These are phyloP conservation scores for Calonectria hawksworthii DNA, from an alignment of 2,329 filamentous ascomycete genomes.

Conservation along the genomic window DNA sequence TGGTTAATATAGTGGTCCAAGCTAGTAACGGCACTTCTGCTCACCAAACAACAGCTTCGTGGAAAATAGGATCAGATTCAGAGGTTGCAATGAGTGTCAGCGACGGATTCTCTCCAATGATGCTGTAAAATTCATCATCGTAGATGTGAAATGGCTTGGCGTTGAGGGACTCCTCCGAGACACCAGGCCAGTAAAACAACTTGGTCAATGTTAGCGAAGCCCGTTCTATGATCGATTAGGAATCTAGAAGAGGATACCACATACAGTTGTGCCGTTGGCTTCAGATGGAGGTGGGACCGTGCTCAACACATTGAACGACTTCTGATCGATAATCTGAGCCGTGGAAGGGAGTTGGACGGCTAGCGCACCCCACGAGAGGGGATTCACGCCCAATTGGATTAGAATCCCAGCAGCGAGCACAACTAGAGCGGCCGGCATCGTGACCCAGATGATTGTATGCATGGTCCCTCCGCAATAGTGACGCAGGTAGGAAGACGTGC, in stretches of 20 bases:
- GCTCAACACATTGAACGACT: slow-evolving; percentile 36
- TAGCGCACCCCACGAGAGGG: slow-evolving; percentile 46
- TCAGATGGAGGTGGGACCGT: slow-evolving; percentile 30
- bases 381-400: slow-evolving; percentile 24
- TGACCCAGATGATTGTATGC: slow-evolving; percentile 1
- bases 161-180: slow-evolving; percentile 37
- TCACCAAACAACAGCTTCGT: slow-evolving; percentile 68
- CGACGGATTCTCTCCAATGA: slow-evolving; percentile 64
- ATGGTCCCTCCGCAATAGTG: not conserved
- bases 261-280: slow-evolving; percentile 40
- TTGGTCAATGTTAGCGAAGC: not conserved
- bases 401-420: slow-evolving; percentile 35
- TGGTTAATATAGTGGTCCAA: not conserved
- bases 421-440: slow-evolving; percentile 26
- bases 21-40: not conserved
- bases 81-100: slow-evolving; percentile 64
- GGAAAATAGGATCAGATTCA: slow-evolving; percentile 62
- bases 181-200: slow-evolving; percentile 41
- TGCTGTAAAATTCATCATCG: slow-evolving; percentile 63
- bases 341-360: slow-evolving; percentile 54
- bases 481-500: not conserved
- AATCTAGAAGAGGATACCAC: not conserved
- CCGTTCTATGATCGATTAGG: fast-evolving
- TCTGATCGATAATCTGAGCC: slow-evolving; percentile 43
- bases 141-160: slow-evolving; percentile 53